Base-by-base conservation (phyloP, 345 rosid species). In the Eucalyptus camaldulensis region DNA sequence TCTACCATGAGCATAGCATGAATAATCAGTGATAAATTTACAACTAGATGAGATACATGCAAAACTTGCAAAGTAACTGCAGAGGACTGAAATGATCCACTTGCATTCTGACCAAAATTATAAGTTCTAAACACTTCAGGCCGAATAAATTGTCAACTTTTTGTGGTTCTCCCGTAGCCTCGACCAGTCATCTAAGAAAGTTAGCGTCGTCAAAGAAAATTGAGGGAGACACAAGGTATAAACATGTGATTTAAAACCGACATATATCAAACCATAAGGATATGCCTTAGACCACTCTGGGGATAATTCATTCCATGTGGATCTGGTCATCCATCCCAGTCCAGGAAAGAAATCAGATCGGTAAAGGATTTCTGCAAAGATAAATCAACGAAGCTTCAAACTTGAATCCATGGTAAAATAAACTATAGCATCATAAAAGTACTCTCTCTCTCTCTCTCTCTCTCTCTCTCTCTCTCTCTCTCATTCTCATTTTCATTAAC, bases 241-340 rank as follows among this genome's bases (percentile, higher is more conserved):
- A 47, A 69, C 87, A 53, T 83, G 19, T 89, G 67, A 91, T 44
- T 24, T 86, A 51, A 72, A 89, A 90, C 72, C 86, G 2, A 58
- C 80, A 88, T 7, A 45, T 27, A 56, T 45, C 62, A 87, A 60
- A 22, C 50, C 86, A 90, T 85, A 93, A 95, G 98, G 99, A 98
- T 98, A 97, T 98, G 99, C 99, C 90, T 96, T 97, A 72, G 99
- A 99, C 99, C 99, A 98, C 94, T 98, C 97, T 33, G 99, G 99
- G 89, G 99, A 98, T 85, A 98, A 95, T 93, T 97, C 99, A 93
- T 96, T 96, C 99, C 99, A 98, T 87, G 93, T 94, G 58, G 95
- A 87, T 92, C 90, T 95, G 86, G 96, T 89, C 93, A 98, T 98
- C 99, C 99, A 97, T 80, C 99, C 99, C 54, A 98, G 98, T 89